Percentiles rank a stretch among this genome's conserved stretches.
Evolutionary conservation across 148 eudicot species (phyloP).

Genomic region (Polygonum aviculare): DNA sequence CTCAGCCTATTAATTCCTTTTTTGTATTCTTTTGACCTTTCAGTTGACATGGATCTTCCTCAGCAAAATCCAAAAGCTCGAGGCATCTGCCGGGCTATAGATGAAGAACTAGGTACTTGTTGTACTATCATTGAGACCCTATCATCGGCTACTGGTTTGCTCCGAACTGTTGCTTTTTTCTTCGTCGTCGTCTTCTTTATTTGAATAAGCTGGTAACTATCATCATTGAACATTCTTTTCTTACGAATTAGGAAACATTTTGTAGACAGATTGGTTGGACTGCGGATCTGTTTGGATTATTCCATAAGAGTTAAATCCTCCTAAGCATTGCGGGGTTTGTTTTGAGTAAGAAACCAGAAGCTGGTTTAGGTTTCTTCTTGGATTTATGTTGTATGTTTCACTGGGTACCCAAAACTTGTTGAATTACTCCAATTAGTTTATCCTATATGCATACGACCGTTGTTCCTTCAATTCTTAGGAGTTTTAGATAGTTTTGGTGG

Average conservation of each 20-base stretch:
- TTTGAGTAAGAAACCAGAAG: not conserved
- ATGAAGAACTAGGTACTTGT: not conserved
- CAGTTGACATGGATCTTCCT: conserved; percentile 18
- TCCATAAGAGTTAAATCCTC: not conserved
- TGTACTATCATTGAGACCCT: not conserved
- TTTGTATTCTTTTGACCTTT: not conserved
- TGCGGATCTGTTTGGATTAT: conserved; percentile 1
- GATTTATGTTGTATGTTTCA: not conserved
- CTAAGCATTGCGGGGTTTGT: not conserved
- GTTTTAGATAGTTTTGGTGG: too few species aligned
- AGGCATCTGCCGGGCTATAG: conserved; percentile 9
- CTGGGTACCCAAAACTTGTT: not conserved
- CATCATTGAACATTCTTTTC: not conserved
- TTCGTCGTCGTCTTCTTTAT: too few species aligned
- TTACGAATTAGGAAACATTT: not conserved
- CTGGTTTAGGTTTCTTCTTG: not conserved
- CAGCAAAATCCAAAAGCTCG: conserved; percentile 7
- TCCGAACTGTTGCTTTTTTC: not conserved
- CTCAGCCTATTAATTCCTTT: not conserved
- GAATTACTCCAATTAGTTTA: too few species aligned
- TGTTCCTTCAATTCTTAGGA: too few species aligned
- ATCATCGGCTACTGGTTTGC: not conserved
- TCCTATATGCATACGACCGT: too few species aligned
- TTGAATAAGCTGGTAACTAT: not conserved
- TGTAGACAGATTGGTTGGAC: not conserved